Evolutionary conservation across 768 basidiomycete genomes (phyloP).

Genomic region (Omphalotus guepiniiformis): DNA sequence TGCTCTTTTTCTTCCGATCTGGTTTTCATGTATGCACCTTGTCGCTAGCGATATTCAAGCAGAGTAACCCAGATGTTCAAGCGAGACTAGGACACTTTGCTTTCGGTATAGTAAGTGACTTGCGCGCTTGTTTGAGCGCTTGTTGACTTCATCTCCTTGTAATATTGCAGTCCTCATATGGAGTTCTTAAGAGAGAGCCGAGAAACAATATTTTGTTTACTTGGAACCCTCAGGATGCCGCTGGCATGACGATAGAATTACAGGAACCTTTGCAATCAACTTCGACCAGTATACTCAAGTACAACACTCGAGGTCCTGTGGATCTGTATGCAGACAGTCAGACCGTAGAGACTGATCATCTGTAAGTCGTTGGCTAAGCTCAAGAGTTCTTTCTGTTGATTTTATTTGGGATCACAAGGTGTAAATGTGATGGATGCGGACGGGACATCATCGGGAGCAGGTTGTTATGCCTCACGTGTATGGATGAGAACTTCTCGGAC

Average conservation of each 20-base stretch:
- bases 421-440: slow-evolving; percentile 2
- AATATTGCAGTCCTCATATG: background rate
- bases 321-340: background rate
- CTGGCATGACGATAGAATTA: background rate
- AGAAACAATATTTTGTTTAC: background rate
- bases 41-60: slow-evolving; percentile 1
- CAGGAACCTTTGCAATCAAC: background rate
- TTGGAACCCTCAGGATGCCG: background rate
- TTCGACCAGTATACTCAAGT: background rate
- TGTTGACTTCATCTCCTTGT: background rate
- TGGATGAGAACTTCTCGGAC: slow-evolving; percentile 1
- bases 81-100: background rate
- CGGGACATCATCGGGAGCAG: background rate
- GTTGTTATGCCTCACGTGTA: background rate
- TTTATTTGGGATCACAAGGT: background rate
- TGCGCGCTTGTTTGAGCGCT: background rate
- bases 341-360: background rate
- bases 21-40: no score
- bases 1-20: no score
- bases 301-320: background rate
- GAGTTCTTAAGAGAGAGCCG: background rate
- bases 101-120: slow-evolving; percentile 1
- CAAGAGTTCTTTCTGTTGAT: background rate
- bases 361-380: background rate
- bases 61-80: slow-evolving; percentile 1